These are phyloP conservation scores for Santalum album DNA, from an alignment of 164 flowering plant genomes.

Conservation along the genomic window DNA sequence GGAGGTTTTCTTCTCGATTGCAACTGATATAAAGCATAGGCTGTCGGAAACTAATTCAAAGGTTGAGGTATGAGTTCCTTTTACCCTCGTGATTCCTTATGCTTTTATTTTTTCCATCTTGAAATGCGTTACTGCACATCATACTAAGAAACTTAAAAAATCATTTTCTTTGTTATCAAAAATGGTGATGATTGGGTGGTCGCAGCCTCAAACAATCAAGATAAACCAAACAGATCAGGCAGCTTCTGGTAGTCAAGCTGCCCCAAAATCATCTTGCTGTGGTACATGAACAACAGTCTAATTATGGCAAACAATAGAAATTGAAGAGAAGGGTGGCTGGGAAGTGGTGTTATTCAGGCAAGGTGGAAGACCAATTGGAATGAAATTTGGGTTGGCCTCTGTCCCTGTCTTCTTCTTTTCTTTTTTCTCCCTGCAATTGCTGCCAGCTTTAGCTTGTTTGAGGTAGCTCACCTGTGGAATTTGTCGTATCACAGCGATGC, in stretches of 20 bases:
- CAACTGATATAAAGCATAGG: constrained; percentile 4
- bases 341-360: too few species aligned
- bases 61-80: background rate
- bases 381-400: too few species aligned
- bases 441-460: too few species aligned
- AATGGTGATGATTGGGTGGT: background rate
- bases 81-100: background rate
- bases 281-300: background rate
- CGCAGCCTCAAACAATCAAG: background rate
- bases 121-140: background rate
- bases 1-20: constrained; percentile 4
- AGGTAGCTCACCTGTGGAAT: too few species aligned
- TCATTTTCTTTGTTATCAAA: background rate
- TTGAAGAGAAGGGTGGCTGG: too few species aligned
- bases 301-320: too few species aligned
- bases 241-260: background rate
- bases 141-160: background rate
- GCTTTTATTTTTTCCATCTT: too few species aligned
- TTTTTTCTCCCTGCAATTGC: too few species aligned
- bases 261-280: background rate
- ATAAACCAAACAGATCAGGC: background rate
- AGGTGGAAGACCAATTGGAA: too few species aligned
- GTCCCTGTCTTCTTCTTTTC: too few species aligned
- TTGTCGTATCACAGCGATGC: too few species aligned
- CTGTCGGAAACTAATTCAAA: constrained; percentile 2